A percentile compares a stretch with the other conserved stretches of the same genome.
phyloP scores from a whole-genome alignment of 306 rosid species.

The Sechiopsis laciniata region DNA sequence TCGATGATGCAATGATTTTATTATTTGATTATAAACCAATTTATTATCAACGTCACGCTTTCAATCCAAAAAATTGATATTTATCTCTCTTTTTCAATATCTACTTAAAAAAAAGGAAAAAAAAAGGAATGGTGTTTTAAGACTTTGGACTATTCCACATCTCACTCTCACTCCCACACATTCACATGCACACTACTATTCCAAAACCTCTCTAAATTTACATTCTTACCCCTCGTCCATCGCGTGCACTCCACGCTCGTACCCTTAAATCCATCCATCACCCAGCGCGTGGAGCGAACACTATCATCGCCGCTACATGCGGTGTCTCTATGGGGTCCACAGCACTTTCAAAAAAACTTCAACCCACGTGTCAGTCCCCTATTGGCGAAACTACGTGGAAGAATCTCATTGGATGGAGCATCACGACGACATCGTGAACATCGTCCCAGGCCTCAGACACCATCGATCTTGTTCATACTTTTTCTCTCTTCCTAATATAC shows the following conservation, averaged over 20 bases:
- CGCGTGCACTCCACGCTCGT: neutral
- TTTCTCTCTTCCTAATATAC: slow-evolving; percentile 9
- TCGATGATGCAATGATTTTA: too few species aligned
- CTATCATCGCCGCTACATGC: slow-evolving; percentile 42
- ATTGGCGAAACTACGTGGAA: slow-evolving; percentile 23
- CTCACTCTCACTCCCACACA: neutral
- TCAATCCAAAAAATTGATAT: too few species aligned
- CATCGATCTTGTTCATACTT: slow-evolving; percentile 2
- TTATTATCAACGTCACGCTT: too few species aligned
- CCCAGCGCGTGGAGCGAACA: slow-evolving; percentile 19
- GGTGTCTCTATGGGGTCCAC: slow-evolving; percentile 20
- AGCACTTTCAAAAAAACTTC: neutral
- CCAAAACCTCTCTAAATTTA: neutral
- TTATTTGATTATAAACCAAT: too few species aligned
- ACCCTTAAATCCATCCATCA: neutral
- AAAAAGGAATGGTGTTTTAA: too few species aligned
- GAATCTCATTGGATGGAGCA: neutral
- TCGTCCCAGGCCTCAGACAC: slow-evolving; percentile 16
- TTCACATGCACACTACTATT: slow-evolving; percentile 10
- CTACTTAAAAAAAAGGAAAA: too few species aligned
- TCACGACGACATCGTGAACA: slow-evolving; percentile 22
- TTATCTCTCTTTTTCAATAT: too few species aligned
- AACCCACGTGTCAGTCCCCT: neutral
- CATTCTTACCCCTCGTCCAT: neutral
- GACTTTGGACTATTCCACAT: too few species aligned